phyloP scores from a whole-genome alignment of 257 asterid genomes.

The Linderniella brevidens region DNA sequence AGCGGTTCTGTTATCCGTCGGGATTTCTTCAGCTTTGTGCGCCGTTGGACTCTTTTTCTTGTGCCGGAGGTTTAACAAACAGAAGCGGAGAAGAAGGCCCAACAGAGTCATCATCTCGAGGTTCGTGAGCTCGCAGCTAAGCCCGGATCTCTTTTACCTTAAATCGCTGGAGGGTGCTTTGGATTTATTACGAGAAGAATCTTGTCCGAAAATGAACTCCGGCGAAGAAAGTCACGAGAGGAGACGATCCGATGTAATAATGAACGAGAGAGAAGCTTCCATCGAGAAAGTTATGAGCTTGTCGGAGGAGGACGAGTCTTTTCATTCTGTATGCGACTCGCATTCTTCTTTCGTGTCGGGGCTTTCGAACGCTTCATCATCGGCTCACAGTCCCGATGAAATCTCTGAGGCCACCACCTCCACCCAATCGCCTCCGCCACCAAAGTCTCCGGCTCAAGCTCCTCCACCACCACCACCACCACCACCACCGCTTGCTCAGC shows the following conservation, averaged over 20 bases:
- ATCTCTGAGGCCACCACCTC: slow-evolving; percentile 25
- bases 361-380: slow-evolving; percentile 19
- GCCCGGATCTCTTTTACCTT: slow-evolving; percentile 60
- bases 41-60: slow-evolving; percentile 30
- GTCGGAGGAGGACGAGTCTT: slow-evolving; percentile 46
- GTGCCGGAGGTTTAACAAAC: slow-evolving; percentile 28
- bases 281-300: too few species aligned
- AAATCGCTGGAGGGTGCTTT: slow-evolving; percentile 54
- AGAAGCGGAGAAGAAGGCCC: slow-evolving; percentile 21
- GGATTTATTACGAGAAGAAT: slow-evolving; percentile 24
- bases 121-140: slow-evolving; percentile 20
- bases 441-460: slow-evolving; percentile 18
- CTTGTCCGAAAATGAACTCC: slow-evolving; percentile 13
- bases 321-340: slow-evolving; percentile 56
- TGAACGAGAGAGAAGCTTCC: slow-evolving; percentile 8
- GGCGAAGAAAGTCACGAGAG: not conserved
- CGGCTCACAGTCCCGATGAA: not conserved
- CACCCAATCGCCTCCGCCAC: slow-evolving; percentile 43
- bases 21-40: slow-evolving; percentile 26
- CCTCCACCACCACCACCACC: slow-evolving; percentile 73
- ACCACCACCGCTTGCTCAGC: slow-evolving; percentile 21
- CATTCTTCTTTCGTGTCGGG: slow-evolving; percentile 30
- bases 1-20: slow-evolving; percentile 46
- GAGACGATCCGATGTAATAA: slow-evolving; percentile 11
- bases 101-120: slow-evolving; percentile 27